These are phyloP conservation scores for Dactylorhiza incarnata DNA, from an alignment of 106 monocot species.

Conservation along the genomic window DNA sequence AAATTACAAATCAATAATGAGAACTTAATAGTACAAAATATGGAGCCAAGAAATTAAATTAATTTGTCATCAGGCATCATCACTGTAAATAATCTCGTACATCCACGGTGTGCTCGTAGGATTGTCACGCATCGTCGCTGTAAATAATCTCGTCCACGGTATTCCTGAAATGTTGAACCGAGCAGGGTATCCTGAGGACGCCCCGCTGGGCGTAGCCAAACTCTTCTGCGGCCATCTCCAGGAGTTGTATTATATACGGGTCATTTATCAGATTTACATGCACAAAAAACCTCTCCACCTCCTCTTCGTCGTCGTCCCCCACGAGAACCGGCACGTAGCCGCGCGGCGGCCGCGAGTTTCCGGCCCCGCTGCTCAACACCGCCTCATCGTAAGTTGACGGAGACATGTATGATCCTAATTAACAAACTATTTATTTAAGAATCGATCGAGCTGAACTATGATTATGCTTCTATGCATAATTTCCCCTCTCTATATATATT, in stretches of 20 bases:
- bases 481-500: too few species aligned
- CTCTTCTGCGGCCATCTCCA: constrained; percentile 17
- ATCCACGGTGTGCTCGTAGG: too few species aligned
- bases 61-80: too few species aligned
- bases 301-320: neutral
- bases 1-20: too few species aligned
- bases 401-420: too few species aligned
- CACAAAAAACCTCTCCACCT: constrained; percentile 7
- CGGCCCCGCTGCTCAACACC: neutral
- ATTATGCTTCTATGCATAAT: too few species aligned
- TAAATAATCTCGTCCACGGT: neutral
- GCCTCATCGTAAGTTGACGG: neutral
- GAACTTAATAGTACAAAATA: too few species aligned
- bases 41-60: too few species aligned
- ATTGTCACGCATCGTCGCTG: too few species aligned
- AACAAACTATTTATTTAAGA: too few species aligned
- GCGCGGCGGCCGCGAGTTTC: neutral
- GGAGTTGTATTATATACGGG: constrained; percentile 2
- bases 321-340: constrained; percentile 10
- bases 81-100: too few species aligned
- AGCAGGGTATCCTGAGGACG: constrained; percentile 16
- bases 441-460: too few species aligned
- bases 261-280: constrained; percentile 4
- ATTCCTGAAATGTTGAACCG: constrained; percentile 5
- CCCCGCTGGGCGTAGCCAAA: constrained; percentile 12